Evolutionary conservation across 176 grass and related monocot species (phyloP).

Genomic region (Phoenix roebelenii): DNA sequence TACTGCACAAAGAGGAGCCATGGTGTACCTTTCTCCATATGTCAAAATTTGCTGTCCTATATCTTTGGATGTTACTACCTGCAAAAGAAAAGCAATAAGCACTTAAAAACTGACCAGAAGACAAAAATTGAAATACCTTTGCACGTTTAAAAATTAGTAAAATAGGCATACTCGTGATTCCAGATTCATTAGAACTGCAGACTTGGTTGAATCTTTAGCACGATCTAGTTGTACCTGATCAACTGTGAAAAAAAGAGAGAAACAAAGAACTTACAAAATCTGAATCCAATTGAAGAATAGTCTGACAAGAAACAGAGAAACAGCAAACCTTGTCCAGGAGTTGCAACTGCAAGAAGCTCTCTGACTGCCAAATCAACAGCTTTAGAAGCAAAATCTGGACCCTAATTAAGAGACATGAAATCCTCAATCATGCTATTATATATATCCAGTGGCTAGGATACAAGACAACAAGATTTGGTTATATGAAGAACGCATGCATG

Average conservation of each 20-base stretch:
- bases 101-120: neutral
- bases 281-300: too few relatives aligned
- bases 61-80: conserved; percentile 64
- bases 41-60: conserved; percentile 75
- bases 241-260: conserved; percentile 35
- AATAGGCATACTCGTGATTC: conserved; percentile 60
- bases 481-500: too few relatives aligned
- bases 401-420: conserved; percentile 30
- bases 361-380: conserved; percentile 79
- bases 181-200: conserved; percentile 51
- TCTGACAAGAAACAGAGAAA: neutral
- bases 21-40: conserved; percentile 74
- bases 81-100: conserved; percentile 5
- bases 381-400: conserved; percentile 68
- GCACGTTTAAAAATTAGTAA: neutral
- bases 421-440: neutral
- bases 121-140: conserved; percentile 8
- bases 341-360: conserved; percentile 68
- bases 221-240: conserved; percentile 72
- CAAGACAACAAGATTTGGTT: too few relatives aligned
- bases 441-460: too few relatives aligned
- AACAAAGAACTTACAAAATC: conserved; percentile 17
- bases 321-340: conserved; percentile 74
- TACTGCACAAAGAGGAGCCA: neutral
- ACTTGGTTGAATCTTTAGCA: conserved; percentile 79